Base-by-base conservation (phyloP, 2,329 filamentous ascomycete genomes). In the Cordyceps tenuipes region DNA sequence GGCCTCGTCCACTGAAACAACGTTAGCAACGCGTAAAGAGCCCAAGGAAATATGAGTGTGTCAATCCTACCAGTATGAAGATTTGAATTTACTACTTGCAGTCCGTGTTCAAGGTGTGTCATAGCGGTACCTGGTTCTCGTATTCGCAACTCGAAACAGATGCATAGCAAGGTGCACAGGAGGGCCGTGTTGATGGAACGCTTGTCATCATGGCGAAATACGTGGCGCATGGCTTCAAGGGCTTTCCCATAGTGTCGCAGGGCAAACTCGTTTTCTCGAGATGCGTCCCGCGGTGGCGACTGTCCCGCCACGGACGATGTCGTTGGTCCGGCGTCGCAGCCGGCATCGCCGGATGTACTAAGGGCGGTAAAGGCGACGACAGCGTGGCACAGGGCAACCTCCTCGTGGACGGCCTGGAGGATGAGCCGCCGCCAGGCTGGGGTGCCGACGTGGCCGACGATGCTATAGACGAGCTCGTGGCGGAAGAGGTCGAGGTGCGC, bases 81-180 rank as follows among this genome's bases (percentile, higher is more conserved):
- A 61, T 63, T 63, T 23, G 50, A 51, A 31, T 47, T 56, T 2
- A 64, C 51, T 9, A 64, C 54, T 23, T 59, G 59, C 5, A 64
- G 36, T 9, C 61, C 51, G 31, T 62, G 44, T 13, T 64, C 59
- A 6, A 65, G 57, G 34, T 65, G 64, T 21, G 51, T 61, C 8
- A 63, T 49, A 6, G 64, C 64, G 21, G 50, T 44, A 1, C 39
- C 51, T 1, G 58, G 44, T 12, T 62, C 50, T 13, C 52, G 53
- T 34, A 63, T 64, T 9, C 60, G 56, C n/a, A 65, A 41, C 54
- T 65, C 62, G 23, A 64, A 64, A 46, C 60, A 65, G 15, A 65
- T 62, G 36, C 59, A 65, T 9, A 65, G 29, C 23, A 64, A 44
- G 15, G 63, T 57, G 36, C 61, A 64, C 12, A 64, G 55, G 9